A percentile compares a stretch with the other conserved stretches of the same genome.
phyloP scores from a whole-genome alignment of 176 grass and related monocot species.

The Cenchrus fungigraminus region DNA sequence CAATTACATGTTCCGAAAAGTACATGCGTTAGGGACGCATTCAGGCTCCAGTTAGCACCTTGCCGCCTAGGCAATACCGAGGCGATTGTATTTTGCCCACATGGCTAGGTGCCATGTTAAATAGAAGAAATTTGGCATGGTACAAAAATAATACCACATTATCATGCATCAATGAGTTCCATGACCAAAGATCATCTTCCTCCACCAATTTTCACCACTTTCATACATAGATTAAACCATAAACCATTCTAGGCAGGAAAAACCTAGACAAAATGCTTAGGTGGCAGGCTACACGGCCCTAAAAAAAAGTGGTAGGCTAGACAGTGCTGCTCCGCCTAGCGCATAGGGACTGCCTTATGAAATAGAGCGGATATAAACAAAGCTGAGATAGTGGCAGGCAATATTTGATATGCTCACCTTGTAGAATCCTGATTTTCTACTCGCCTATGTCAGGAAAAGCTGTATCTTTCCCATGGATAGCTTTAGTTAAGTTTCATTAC shows the following conservation, averaged over 20 bases:
- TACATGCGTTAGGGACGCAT: neutral
- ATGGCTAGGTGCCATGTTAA: neutral
- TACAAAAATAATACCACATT: neutral
- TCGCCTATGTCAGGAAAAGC: neutral
- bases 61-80: no score
- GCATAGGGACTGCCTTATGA: neutral
- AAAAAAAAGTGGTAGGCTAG: no score
- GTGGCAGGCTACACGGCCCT: neutral
- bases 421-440: neutral
- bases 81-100: no score
- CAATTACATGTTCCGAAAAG: neutral
- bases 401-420: neutral
- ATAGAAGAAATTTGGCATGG: neutral
- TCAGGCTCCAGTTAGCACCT: no score
- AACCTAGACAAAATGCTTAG: neutral
- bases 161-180: neutral
- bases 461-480: neutral
- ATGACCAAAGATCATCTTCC: neutral
- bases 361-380: constrained; percentile 11
- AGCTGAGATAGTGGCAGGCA: neutral
- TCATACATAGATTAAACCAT: neutral
- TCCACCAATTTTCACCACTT: neutral
- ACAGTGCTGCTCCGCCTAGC: neutral
- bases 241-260: neutral
- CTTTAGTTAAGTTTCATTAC: neutral